Percentiles rank a stretch among this genome's conserved stretches.
phyloP scores from a whole-genome alignment of 2,329 filamentous ascomycete genomes.

The Dactylellina haptotyla region DNA sequence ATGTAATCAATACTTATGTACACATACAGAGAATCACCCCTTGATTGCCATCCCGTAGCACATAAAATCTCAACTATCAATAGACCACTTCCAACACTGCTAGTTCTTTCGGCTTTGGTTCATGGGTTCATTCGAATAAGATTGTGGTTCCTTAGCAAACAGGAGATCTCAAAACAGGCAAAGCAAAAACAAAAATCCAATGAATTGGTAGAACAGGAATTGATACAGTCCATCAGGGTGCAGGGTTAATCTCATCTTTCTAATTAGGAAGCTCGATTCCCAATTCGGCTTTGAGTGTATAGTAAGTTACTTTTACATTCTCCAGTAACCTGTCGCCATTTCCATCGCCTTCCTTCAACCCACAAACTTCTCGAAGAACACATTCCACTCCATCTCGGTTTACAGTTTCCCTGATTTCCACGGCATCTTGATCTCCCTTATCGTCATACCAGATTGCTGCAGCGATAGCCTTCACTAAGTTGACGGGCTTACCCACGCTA shows the following conservation, averaged over 20 bases:
- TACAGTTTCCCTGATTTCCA: constrained; percentile 85
- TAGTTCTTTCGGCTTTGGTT: too few relatives aligned
- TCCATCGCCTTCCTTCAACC: constrained; percentile 78
- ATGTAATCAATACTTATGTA: too few relatives aligned
- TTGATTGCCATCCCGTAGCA: too few relatives aligned
- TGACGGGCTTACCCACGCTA: constrained; percentile 68
- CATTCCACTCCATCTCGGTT: constrained; percentile 76
- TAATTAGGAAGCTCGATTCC: constrained; percentile 16
- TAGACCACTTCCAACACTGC: too few relatives aligned
- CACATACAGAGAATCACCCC: too few relatives aligned
- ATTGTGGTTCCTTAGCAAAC: too few relatives aligned
- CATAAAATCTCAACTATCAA: too few relatives aligned
- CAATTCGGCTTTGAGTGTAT: constrained; percentile 18
- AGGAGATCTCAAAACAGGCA: too few relatives aligned
- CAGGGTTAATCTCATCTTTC: not conserved
- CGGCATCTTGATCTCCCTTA: constrained; percentile 88
- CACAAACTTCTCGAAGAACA: constrained; percentile 82
- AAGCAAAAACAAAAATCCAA: too few relatives aligned
- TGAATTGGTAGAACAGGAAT: not conserved
- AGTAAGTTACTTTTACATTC: constrained; percentile 62
- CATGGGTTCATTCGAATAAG: too few relatives aligned
- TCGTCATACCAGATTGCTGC: constrained; percentile 96
- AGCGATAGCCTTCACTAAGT: constrained; percentile 83
- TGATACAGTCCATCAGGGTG: not conserved
- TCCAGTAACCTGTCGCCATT: constrained; percentile 80